These are phyloP conservation scores for Picea abies DNA, from an alignment of 83 land plant species.

Conservation along the genomic window DNA sequence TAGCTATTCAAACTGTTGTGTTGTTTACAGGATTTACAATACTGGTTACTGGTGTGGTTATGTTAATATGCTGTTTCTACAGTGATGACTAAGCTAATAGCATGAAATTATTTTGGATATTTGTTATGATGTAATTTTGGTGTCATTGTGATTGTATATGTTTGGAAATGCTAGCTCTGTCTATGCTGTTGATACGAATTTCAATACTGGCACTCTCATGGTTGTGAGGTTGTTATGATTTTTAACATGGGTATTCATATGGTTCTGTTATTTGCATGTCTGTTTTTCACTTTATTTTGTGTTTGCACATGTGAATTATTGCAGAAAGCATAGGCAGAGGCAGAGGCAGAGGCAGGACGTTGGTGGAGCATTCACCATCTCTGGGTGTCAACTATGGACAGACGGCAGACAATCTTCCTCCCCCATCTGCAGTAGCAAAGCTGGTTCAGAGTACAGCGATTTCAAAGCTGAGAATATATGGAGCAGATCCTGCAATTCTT, in stretches of 20 bases:
- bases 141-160: too few relatives aligned
- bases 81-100: too few relatives aligned
- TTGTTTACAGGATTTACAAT: too few relatives aligned
- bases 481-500: slow-evolving; percentile 50
- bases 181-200: not conserved
- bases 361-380: not conserved
- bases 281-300: not conserved
- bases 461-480: slow-evolving; percentile 54
- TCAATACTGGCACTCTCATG: not conserved
- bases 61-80: too few relatives aligned
- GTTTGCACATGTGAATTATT: not conserved
- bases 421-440: slow-evolving; percentile 47
- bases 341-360: slow-evolving; percentile 2
- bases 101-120: too few relatives aligned
- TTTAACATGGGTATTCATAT: not conserved
- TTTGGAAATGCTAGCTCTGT: not conserved
- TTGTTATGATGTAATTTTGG: too few relatives aligned
- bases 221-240: not conserved
- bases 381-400: slow-evolving; percentile 62
- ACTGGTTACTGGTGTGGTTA: too few relatives aligned
- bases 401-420: slow-evolving; percentile 64
- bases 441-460: slow-evolving; percentile 54
- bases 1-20: too few relatives aligned
- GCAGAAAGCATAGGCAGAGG: slow-evolving; percentile 9
- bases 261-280: not conserved